Conservation (phyloP, 306 rosid genomes). For the Vigna nakashimae region DNA sequence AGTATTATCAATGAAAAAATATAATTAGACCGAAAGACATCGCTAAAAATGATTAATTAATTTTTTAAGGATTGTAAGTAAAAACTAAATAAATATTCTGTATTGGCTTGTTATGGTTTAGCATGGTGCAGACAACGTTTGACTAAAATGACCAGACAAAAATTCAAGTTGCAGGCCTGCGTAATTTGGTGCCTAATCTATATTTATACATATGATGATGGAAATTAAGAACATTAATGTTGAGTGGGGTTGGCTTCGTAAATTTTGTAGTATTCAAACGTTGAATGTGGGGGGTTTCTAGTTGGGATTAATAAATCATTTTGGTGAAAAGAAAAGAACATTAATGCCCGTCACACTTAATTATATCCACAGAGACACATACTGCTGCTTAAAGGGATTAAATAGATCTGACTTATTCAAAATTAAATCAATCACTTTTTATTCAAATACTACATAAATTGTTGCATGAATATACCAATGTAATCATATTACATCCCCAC, state of each 20-base stretch:
- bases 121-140: background rate
- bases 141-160: slow-evolving; percentile 1
- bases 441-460: no score
- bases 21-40: no score
- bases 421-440: no score
- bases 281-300: background rate
- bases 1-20: no score
- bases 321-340: background rate
- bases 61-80: no score
- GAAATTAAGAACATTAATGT: background rate
- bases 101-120: no score
- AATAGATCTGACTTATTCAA: background rate
- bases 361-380: background rate
- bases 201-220: no score
- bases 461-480: no score
- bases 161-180: background rate
- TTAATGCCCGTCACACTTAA: background rate
- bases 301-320: background rate
- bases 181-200: background rate
- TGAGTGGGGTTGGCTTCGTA: background rate
- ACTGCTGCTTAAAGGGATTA: background rate
- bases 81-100: no score
- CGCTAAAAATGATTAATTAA: no score
- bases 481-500: no score
- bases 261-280: background rate